Conservation (phyloP, 768 basidiomycete species). For the Daedalea quercina region DNA sequence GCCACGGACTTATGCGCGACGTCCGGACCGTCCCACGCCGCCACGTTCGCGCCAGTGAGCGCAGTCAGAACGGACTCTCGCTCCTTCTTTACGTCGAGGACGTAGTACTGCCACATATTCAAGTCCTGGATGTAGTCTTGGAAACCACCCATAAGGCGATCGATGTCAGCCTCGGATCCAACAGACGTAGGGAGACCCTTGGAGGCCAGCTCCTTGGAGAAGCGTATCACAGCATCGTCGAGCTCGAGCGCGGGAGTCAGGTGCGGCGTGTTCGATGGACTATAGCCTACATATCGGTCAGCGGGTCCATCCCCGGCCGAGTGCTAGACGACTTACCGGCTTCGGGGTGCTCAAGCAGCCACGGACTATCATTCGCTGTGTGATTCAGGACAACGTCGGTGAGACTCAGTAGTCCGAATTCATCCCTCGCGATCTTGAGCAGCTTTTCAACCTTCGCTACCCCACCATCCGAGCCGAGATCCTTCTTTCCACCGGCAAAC, state of each 20-base stretch:
- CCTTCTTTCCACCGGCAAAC: slow-evolving; percentile 36
- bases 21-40: slow-evolving; percentile 55
- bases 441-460: slow-evolving; percentile 52
- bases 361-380: slow-evolving; percentile 89
- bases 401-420: slow-evolving; percentile 83
- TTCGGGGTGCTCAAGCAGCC: slow-evolving; percentile 93
- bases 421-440: slow-evolving; percentile 65
- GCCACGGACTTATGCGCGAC: slow-evolving; percentile 51
- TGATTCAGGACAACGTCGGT: slow-evolving; percentile 98
- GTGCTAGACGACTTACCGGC: slow-evolving; percentile 49
- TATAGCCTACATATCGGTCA: slow-evolving; percentile 55
- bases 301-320: neutral
- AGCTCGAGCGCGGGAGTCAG: slow-evolving; percentile 88
- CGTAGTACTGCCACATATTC: slow-evolving; percentile 92
- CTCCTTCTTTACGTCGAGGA: slow-evolving; percentile 68
- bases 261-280: slow-evolving; percentile 87
- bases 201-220: slow-evolving; percentile 59
- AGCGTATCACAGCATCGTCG: slow-evolving; percentile 78
- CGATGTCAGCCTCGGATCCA: slow-evolving; percentile 60
- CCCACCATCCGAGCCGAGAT: slow-evolving; percentile 40
- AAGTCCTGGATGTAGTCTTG: slow-evolving; percentile 51
- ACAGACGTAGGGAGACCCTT: slow-evolving; percentile 71
- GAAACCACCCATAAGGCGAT: slow-evolving; percentile 59
- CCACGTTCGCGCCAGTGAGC: slow-evolving; percentile 38
- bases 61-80: slow-evolving; percentile 49